A percentile compares a stretch with the other conserved stretches of the same genome.
These are phyloP conservation scores for Mortierella polycephala DNA, from an alignment of 371 early-diverging fungal genomes.

Conservation along the genomic window DNA sequence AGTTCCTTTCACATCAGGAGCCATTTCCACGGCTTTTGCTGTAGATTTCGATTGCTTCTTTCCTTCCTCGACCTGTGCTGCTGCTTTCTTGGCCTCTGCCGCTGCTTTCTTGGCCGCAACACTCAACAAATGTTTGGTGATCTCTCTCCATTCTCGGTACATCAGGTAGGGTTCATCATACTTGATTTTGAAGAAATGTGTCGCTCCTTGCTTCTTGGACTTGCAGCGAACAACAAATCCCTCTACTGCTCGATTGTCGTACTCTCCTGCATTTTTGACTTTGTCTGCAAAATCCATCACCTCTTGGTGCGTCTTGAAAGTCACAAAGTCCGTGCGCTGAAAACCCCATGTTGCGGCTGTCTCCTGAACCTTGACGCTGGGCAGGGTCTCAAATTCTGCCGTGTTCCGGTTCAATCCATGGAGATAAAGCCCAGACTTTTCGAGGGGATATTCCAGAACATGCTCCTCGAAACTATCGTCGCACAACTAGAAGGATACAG, in stretches of 20 bases:
- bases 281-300: slow-evolving; percentile 75
- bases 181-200: slow-evolving; percentile 92
- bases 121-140: slow-evolving; percentile 70
- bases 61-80: neutral
- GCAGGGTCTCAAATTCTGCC: slow-evolving; percentile 75
- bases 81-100: slow-evolving; percentile 12
- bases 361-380: slow-evolving; percentile 64
- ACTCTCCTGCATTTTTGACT: slow-evolving; percentile 69
- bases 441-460: slow-evolving; percentile 83
- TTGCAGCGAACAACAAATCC: slow-evolving; percentile 94
- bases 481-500: slow-evolving; percentile 70
- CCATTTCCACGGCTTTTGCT: neutral
- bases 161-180: slow-evolving; percentile 92
- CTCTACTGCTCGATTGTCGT: slow-evolving; percentile 80
- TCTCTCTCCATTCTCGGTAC: slow-evolving; percentile 96
- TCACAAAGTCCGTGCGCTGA: slow-evolving; percentile 59
- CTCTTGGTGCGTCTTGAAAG: slow-evolving; percentile 56
- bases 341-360: slow-evolving; percentile 87
- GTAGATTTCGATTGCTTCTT: neutral
- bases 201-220: slow-evolving; percentile 35
- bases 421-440: slow-evolving; percentile 85
- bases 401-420: slow-evolving; percentile 94
- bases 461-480: slow-evolving; percentile 97
- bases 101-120: slow-evolving; percentile 23
- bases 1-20: slow-evolving; percentile 11